Percentiles rank a stretch among this genome's conserved stretches.
Evolutionary conservation across 116 monocot species (phyloP).

Genomic region (Papilionanthe hybrid): DNA sequence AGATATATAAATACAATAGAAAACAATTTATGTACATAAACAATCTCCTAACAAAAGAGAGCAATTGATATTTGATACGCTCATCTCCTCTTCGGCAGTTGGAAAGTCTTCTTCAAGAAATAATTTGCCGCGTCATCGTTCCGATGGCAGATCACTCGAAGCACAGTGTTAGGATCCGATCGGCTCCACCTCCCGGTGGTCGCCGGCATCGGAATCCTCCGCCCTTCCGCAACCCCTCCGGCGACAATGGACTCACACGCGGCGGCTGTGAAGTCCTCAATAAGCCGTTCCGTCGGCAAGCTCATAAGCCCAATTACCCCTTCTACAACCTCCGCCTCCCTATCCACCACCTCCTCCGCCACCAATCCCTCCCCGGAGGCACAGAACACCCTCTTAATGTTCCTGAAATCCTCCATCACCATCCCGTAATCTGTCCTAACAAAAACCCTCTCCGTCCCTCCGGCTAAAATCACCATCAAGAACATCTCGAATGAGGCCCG

Average conservation of each 20-base stretch:
- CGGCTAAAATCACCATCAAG: constrained; percentile 84
- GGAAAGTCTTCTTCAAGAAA: constrained; percentile 69
- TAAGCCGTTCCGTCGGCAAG: constrained; percentile 51
- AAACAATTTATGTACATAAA: no score
- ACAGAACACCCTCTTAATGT: constrained; percentile 65
- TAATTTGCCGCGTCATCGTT: constrained; percentile 55
- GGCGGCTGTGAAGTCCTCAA: constrained; percentile 74
- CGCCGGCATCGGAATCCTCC: constrained; percentile 56
- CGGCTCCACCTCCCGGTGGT: constrained; percentile 76
- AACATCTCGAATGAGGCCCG: constrained; percentile 80
- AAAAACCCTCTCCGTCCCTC: constrained; percentile 67
- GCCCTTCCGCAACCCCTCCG: constrained; percentile 11
- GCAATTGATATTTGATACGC: no score
- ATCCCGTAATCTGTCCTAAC: constrained; percentile 42
- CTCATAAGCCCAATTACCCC: constrained; percentile 69
- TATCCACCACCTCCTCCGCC: constrained; percentile 72
- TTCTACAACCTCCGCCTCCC: constrained; percentile 76
- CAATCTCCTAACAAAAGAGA: no score
- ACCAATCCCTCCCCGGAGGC: constrained; percentile 76
- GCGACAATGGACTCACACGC: constrained; percentile 32
- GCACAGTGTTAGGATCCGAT: constrained; percentile 60
- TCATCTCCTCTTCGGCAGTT: constrained; percentile 56
- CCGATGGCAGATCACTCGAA: constrained; percentile 72
- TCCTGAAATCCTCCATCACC: constrained; percentile 61
- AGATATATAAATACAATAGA: no score